Evolutionary conservation across 108 stramenopile genomes (phyloP), one percentile per base, ranked within the genome.

Genomic region (Licmophora abbreviata): DNA sequence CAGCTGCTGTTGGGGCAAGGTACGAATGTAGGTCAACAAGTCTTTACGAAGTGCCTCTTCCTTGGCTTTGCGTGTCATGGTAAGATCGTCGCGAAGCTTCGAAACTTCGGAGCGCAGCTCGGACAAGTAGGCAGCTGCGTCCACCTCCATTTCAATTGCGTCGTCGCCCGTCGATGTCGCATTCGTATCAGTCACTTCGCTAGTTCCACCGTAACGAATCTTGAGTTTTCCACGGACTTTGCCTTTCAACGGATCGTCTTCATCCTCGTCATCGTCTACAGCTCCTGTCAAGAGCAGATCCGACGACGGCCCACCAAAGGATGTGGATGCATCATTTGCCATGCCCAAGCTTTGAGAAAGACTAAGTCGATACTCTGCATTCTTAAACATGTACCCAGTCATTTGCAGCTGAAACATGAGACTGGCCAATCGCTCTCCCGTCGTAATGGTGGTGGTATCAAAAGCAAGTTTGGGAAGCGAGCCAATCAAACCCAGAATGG

Each of bases 371-470:
- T 97, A 95, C 51, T 97, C 93, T 17, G 95, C 95, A 71, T 97
- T 97, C 69, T 93, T 91, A 56, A 95, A 94, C 94, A 97, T 94
- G 56, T 97, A 97, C 27, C 95, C 95, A 14, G 94, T 97, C 88
- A 97, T 95, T 71, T 97, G 95, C 28, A 93, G 66, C 59, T 90
- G 95, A 73, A 95, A 95, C 93, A 97, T 94, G 35, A 95, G 76
- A 52, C 70, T 79, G n/a, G 94, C 95, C 35, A 97, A 66, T 5
- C 84, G 59, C 56, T 89, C 81, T 26, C 90, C 88, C 0, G 92
- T 93, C 4, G 81, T 87, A 29, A 97, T 69, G 7, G 87, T 87
- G 12, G 87, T 81, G 0, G 95, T 94, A 29, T 93, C 90, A 63
- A 95, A 94, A 12, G 91, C 90, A 73, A 88, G 79, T 68, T 83